Evolutionary conservation across 225 moss, liverwort and hornwort species (phyloP).

Genomic region (Lunularia cruciata): DNA sequence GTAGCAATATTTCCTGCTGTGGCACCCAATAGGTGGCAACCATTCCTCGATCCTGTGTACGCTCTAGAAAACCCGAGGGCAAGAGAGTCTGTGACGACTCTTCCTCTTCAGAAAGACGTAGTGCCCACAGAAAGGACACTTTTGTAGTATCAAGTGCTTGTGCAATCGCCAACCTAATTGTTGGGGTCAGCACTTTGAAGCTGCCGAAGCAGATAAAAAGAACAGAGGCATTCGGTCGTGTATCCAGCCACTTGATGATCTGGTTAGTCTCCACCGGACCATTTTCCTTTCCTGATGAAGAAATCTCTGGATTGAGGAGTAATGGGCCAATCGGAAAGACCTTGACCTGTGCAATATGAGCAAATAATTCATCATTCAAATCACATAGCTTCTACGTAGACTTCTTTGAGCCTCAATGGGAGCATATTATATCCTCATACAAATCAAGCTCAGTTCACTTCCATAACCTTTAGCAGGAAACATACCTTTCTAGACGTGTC

Average conservation of each 20-base stretch:
- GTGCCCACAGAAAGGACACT: constrained; percentile 33
- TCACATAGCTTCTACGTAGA: too few species aligned
- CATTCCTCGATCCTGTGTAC: constrained; percentile 29
- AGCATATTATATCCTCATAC: too few species aligned
- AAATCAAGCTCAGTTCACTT: too few species aligned
- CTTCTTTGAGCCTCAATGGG: too few species aligned
- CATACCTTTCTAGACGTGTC: not conserved
- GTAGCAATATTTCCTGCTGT: constrained; percentile 30
- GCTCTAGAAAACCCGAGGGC: constrained; percentile 23
- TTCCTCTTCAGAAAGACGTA: not conserved
- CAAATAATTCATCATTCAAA: too few species aligned
- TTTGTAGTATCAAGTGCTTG: constrained; percentile 17
- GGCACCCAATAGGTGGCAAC: constrained; percentile 35
- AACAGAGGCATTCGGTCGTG: constrained; percentile 17
- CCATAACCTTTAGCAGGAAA: too few species aligned
- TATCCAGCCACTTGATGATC: constrained; percentile 26
- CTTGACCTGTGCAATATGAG: too few species aligned
- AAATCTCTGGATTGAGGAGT: constrained; percentile 15
- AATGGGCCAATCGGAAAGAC: constrained; percentile 34
- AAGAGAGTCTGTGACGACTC: not conserved
- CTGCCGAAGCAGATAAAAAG: constrained; percentile 36
- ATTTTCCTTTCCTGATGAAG: not conserved
- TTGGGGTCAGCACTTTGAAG: not conserved
- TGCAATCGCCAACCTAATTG: constrained; percentile 20
- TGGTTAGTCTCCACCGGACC: not conserved